A percentile compares a stretch with the other conserved stretches of the same genome.
phyloP scores from a whole-genome alignment of 225 moss, liverwort and hornwort genomes.

The Pseudisothecium myosuroides region DNA sequence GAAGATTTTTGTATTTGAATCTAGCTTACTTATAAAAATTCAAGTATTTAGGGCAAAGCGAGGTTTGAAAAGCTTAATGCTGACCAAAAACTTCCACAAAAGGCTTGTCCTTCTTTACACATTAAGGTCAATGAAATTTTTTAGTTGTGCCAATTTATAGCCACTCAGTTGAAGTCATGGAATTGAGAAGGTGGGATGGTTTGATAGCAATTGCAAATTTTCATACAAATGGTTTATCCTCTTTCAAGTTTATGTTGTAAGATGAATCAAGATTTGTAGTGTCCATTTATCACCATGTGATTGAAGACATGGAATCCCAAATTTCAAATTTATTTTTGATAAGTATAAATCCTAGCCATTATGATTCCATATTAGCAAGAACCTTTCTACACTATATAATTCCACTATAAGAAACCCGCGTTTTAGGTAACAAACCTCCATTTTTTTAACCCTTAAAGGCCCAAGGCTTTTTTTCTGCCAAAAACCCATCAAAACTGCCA shows the following conservation, averaged over 20 bases:
- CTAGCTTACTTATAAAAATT: background rate
- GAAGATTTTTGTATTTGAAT: background rate
- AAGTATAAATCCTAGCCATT: background rate
- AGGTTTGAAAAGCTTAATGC: background rate
- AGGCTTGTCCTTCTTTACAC: background rate
- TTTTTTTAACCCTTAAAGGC: too few species aligned
- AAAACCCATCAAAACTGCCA: too few species aligned
- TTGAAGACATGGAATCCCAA: background rate
- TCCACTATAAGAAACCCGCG: too few species aligned
- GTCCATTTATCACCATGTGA: fast-evolving
- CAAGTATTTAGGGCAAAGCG: fast-evolving
- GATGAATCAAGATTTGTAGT: background rate
- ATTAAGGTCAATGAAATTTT: background rate
- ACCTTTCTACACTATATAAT: too few species aligned
- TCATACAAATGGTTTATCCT: background rate
- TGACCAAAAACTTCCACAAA: fast-evolving
- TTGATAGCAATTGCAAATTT: background rate
- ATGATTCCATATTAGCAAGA: background rate
- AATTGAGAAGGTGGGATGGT: background rate
- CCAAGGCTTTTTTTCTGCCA: too few species aligned
- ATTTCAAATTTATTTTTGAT: background rate
- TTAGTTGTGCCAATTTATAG: background rate
- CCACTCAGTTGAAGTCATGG: background rate
- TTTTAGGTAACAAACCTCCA: too few species aligned
- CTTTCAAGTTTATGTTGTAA: fast-evolving